Evolutionary conservation across 2,329 filamentous ascomycete species (phyloP), one percentile per base, ranked within the genome.

Genomic region (Trichophyton simii): DNA sequence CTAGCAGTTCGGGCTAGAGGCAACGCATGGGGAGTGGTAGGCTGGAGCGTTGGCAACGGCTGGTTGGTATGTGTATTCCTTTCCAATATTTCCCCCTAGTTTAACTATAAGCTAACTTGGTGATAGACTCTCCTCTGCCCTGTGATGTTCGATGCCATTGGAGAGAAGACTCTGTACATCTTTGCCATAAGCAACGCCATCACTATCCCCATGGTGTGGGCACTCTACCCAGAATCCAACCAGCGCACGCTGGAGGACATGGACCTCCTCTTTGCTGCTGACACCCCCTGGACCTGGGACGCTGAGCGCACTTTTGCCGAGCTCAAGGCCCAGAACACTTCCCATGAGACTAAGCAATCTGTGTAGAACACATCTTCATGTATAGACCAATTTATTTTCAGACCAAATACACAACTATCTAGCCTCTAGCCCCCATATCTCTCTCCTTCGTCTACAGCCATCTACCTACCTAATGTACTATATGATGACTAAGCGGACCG

Each of bases 241-340:
- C 84, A 88, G 70, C 80, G 87, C 0, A 89, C 86, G 0, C 76
- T 90, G 0, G 87, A 90, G 68, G 87, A 89, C 68, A 89, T 90
- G 77, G 84, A 91, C 63, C 73, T 89, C 0, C 73, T 90, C 0
- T 90, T 91, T 66, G 84, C 86, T 0, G 80, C 83, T 0, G 77
- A 84, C 18, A 84, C 79, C 0, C 82, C 83, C 3, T 89, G 84
- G 84, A 80, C 81, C 1, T 89, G 87, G 87, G 84, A 87, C 59
- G 86, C 85, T 0, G 85, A 88, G 72, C 79, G 76, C 67, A 84
- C 81, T 34, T 88, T 87, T 72, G 78, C 77, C 3, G 76, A 76
- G n/a, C 74, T 87, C 58, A 85, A 84, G 71, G 81, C 76, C 3
- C 82, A 85, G 69, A 82, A 82, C 18, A 13, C 3, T 9, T 13